Evolutionary conservation across 2,329 filamentous ascomycete genomes (phyloP).

Genomic region (Nemania sp.): DNA sequence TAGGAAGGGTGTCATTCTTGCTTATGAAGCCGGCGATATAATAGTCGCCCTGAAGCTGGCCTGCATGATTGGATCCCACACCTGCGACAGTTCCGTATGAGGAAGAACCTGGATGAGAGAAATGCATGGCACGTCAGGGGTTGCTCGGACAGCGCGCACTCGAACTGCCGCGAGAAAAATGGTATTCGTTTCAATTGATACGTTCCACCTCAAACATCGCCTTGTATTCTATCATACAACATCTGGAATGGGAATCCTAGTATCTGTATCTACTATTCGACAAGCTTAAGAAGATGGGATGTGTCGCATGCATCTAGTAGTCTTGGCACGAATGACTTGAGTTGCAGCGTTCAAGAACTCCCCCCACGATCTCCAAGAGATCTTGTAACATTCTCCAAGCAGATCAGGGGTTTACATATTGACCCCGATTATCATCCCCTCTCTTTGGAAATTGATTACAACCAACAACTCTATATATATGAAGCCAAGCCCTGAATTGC

Average conservation of each 20-base stretch:
- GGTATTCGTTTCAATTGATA: slow-evolving; percentile 9
- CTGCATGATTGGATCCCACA: slow-evolving; percentile 15
- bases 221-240: background rate
- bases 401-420: slow-evolving; percentile 11
- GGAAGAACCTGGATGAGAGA: slow-evolving; percentile 1
- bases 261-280: background rate
- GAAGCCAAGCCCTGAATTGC: too few species aligned
- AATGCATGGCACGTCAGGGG: slow-evolving; percentile 6
- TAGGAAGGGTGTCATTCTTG: slow-evolving; percentile 18
- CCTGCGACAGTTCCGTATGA: slow-evolving; percentile 20
- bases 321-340: slow-evolving; percentile 16
- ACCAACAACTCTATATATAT: background rate
- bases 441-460: background rate
- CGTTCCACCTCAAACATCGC: background rate
- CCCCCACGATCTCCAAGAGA: background rate
- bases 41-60: slow-evolving; percentile 2
- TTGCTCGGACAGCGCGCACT: background rate
- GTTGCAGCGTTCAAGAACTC: background rate
- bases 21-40: slow-evolving; percentile 3
- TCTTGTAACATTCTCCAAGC: slow-evolving; percentile 11
- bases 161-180: slow-evolving; percentile 12
- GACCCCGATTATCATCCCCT: slow-evolving; percentile 7
- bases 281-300: background rate
- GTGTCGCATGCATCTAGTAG: slow-evolving; percentile 14
- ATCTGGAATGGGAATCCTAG: background rate